Conservation (phyloP, 805 yeast species). For the Isabelozyma heimii region DNA sequence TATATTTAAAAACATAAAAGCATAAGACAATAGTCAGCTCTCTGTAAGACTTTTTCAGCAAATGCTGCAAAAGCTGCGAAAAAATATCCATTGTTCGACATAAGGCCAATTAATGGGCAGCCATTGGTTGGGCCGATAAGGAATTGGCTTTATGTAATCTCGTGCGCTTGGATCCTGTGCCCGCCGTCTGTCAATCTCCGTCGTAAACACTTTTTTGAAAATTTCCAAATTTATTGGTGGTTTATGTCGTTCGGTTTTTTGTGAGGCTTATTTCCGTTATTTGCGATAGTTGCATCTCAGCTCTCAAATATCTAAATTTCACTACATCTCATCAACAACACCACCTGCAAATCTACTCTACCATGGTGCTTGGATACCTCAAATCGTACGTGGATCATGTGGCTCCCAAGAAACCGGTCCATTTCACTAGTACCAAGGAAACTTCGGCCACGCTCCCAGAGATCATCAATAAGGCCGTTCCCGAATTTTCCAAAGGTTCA, state of each 20-base stretch:
- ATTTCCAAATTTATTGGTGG: too few species aligned
- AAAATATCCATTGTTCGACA: neutral
- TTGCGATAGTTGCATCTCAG: too few species aligned
- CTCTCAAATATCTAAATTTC: too few species aligned
- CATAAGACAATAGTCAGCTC: too few species aligned
- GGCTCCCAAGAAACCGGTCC: neutral
- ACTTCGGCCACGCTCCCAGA: conserved; percentile 18
- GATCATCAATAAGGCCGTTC: conserved; percentile 35
- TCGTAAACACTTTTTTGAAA: too few species aligned
- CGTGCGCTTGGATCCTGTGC: too few species aligned
- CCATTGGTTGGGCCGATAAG: too few species aligned
- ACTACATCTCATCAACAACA: neutral
- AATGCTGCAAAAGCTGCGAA: neutral
- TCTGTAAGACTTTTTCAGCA: too few species aligned
- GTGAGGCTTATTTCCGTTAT: too few species aligned
- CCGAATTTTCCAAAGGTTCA: conserved; percentile 37
- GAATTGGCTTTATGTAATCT: too few species aligned
- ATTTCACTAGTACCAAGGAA: neutral
- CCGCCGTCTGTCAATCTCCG: too few species aligned
- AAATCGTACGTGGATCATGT: neutral
- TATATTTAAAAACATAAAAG: neutral
- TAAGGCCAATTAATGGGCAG: neutral
- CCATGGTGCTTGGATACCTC: conserved; percentile 4
- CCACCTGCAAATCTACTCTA: neutral
- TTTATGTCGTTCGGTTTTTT: too few species aligned